Evolutionary conservation across 352 stramenopile genomes (phyloP), one percentile per base, ranked within the genome.

Genomic region (Phytophthora syringae): DNA sequence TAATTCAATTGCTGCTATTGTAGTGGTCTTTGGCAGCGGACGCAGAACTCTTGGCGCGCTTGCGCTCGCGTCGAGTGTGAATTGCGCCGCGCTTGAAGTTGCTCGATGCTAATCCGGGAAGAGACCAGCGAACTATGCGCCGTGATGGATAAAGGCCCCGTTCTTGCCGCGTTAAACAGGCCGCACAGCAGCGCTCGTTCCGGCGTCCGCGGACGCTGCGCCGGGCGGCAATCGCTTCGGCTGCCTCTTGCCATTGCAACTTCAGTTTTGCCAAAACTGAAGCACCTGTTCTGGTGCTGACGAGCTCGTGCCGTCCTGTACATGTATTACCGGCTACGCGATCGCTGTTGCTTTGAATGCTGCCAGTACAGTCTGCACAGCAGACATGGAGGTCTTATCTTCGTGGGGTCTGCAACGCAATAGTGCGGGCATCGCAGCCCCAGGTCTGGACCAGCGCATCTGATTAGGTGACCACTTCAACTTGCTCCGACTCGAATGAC

Each of bases 61-160:
- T 15, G 18, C 1, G 21, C 30, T 45, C 18, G 20, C 3, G 39
- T 11, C 3, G 34, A n/a, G 10, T 5, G n/a, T 5, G 20, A 55
- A 20, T 20, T 30, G 22, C 16, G 44, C 32, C 27, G 27, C 27
- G 18, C 32, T 67, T 67, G 50, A 52, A 58, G 58, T 65, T 57
- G 36, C 47, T 44, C 22, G 20, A 1, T 49, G 21, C 12, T 47
- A 25, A 39, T 39, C 39, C n/a, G 34, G 47, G 30, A 16, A 66
- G 58, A 66, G 58, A 60, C 58, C 15, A 25, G 43, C 15, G 28
- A 20, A 61, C 43, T 43, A 62, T 67, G 60, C 60, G 60, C n/a
- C 32, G 39, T 67, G 43, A 62, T 67, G 60, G 60, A 67, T 67
- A 52, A 67, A 63, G 39, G 39, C 15, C 48, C n/a, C 47, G 49